Evolutionary conservation across 441 rosid genomes (phyloP), one percentile per base, ranked within the genome.

Genomic region (Gossypium trilobum): DNA sequence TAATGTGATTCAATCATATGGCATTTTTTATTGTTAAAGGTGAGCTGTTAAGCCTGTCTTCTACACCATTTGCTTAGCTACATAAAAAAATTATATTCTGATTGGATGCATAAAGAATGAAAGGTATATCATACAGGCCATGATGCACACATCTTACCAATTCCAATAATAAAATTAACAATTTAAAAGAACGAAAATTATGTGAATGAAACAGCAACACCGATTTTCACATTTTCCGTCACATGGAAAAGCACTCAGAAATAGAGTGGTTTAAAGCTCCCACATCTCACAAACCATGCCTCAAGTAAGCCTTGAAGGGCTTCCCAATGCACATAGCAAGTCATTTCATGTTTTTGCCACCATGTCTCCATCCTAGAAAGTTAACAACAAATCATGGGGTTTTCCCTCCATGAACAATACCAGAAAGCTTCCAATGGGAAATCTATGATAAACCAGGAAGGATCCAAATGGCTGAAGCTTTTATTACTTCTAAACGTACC

Each of bases 241-340:
- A 67, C 71, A 67, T 67, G 58, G 58, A 57, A 2, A 23, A 25
- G 42, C 71, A 22, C 42, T 48, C 58, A 46, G n/a, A n/a, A 48
- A 17, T 8, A 14, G 8, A 23, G 3, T 7, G 14, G 17, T 62
- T 63, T 10, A 39, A 25, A 17, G 16, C 29, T 19, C 52, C 68
- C 25, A 39, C 68, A 10, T 36, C 27, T 42, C 52, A 17, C 11
- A 7, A 17, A 6, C 68, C 25, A 63, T 3, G 51, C 51, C 68
- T 36, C 10, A 63, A 36, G n/a, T 7, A 17, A 0, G 27, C 25
- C 13, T 9, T 56, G 60, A 44, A 42, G 48, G 48, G 48, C 13
- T 2, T 42, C 48, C 48, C 2, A 42, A 10, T 11, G n/a, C 48
- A 10, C 10, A 42, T 3, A 44, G 50, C 14, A 9, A 9, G 60